Base-by-base conservation (phyloP, 2,329 filamentous ascomycete species). In the Sclerotinia glacialis region DNA sequence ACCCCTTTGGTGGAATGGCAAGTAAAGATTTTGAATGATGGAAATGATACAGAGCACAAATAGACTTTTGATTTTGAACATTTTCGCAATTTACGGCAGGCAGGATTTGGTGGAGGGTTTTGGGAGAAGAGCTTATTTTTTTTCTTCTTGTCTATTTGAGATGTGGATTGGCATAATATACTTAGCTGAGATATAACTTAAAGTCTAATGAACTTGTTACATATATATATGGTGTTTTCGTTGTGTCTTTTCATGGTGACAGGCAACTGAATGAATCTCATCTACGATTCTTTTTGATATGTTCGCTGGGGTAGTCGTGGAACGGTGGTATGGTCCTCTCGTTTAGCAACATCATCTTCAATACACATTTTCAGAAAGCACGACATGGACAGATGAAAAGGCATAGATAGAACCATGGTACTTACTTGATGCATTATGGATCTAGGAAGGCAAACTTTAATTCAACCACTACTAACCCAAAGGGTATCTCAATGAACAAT, bases 41-140 rank as follows among this genome's bases (percentile, higher is more conserved):
- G 46, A 49, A 60, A 61, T 47, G 58, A 61, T 61, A 49, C 58
- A 61, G 58, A 49, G 58, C 31, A 46, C 44, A 34, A 14, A 61
- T 61, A 61, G 58, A 61, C 21, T 49, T 60, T 60, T 60, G 58
- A 26, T 61, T 61, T 60, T 61, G 37, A 23, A 61, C 37, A 49
- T 34, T 31, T 47, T 49, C 44, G 31, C 58, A 21, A 37, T 60
- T 18, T 34, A 61, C n/a, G 31, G 46, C 34, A 14, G 12, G 58
- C 11, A 23, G 58, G n/a, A 49, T 61, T 49, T 47, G 58, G 14
- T 40, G 44, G 31, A 50, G 9, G 44, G 44, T 37, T 26, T 49
- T n/a, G 58, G 44, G 26, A 9, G 55, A 11, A 14, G 28, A 49
- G 28, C 18, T 12, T 21, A 23, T n/a, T 23, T 34, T 59, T 60